A percentile compares a stretch with the other conserved stretches of the same genome.
Conservation (phyloP, 345 rosid genomes). For the Citrus medica region DNA sequence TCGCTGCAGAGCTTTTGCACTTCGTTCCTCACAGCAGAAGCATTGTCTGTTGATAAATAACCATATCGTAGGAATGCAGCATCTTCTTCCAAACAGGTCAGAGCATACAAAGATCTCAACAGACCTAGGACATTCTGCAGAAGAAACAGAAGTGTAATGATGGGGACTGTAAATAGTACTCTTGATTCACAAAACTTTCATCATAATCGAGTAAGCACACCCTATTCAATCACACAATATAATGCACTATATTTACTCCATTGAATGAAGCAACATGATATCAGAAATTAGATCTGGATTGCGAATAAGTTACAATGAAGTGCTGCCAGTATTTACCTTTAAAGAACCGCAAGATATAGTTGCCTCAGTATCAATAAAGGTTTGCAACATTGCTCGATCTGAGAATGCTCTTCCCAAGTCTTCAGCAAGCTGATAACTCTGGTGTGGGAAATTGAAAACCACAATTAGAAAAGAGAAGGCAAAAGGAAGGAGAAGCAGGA, state of each 20-base stretch:
- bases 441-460: constrained; percentile 12
- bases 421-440: constrained; percentile 84
- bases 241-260: not conserved
- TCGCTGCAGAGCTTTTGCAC: constrained; percentile 65
- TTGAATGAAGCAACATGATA: not conserved
- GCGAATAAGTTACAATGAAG: not conserved
- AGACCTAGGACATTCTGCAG: constrained; percentile 54
- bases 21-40: constrained; percentile 64
- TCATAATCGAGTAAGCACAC: not conserved
- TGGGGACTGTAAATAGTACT: not conserved
- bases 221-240: not conserved
- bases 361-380: constrained; percentile 55
- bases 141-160: not conserved
- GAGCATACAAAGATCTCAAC: constrained; percentile 68
- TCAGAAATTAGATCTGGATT: not conserved
- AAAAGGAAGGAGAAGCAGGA: not conserved
- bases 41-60: constrained; percentile 55
- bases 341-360: constrained; percentile 44
- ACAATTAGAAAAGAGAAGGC: constrained; percentile 5
- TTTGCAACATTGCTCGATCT: constrained; percentile 65
- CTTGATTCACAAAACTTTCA: not conserved
- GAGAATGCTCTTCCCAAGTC: constrained; percentile 90
- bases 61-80: constrained; percentile 68
- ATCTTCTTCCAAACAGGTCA: constrained; percentile 74
- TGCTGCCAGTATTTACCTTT: constrained; percentile 42